A percentile compares a stretch with the other conserved stretches of the same genome.
These are phyloP conservation scores for Funneliformis caledonium DNA, from an alignment of 371 early-diverging fungal species.

Conservation along the genomic window DNA sequence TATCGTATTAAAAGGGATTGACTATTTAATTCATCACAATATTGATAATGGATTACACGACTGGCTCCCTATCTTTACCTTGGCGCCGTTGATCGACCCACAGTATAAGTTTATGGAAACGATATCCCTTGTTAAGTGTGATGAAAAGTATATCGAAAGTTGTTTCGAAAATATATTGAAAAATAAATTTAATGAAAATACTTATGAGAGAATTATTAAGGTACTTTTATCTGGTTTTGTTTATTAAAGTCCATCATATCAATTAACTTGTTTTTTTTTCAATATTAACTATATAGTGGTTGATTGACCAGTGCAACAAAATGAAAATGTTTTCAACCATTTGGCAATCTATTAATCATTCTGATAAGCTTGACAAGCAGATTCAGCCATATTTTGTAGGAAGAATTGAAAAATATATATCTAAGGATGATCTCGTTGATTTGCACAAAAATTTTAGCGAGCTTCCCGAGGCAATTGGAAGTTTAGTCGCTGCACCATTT, in stretches of 20 bases:
- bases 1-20: constrained; percentile 2
- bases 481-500: background rate
- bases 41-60: background rate
- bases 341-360: background rate
- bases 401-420: background rate
- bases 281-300: background rate
- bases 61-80: constrained; percentile 17
- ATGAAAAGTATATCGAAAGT: no score
- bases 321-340: background rate
- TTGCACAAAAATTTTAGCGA: background rate
- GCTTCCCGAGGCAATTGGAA: constrained; percentile 1
- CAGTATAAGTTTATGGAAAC: constrained; percentile 1
- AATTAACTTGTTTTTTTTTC: background rate
- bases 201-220: constrained; percentile 6
- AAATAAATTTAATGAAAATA: constrained; percentile 8
- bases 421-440: background rate
- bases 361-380: background rate
- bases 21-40: constrained; percentile 1
- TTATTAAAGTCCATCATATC: background rate
- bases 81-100: background rate
- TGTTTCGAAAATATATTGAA: background rate
- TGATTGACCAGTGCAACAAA: background rate
- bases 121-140: background rate
- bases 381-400: background rate
- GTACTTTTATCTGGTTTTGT: background rate